Evolutionary conservation across 768 basidiomycete species (phyloP).

Genomic region (Pleurotus ostreatus): DNA sequence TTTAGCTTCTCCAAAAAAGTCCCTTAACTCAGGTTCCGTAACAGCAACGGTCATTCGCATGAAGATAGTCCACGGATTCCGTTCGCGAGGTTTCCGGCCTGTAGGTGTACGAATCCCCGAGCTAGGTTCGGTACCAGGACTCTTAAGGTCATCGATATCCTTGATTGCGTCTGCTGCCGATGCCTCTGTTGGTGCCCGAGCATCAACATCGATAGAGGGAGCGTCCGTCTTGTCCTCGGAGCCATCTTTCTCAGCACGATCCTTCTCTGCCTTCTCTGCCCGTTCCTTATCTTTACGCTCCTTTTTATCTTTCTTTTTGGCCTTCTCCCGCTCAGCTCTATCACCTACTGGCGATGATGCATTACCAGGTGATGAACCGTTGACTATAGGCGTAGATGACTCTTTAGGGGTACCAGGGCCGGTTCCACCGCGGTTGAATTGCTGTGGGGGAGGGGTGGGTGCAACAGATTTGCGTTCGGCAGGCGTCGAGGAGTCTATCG

Average conservation of each 20-base stretch:
- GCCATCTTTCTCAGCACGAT: conserved; percentile 28
- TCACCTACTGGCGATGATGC: conserved; percentile 28
- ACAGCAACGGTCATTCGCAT: conserved; percentile 56
- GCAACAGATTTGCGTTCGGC: conserved; percentile 29
- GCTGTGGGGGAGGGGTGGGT: conserved; percentile 26
- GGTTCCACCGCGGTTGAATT: conserved; percentile 28
- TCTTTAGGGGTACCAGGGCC: conserved; percentile 26
- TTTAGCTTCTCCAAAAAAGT: conserved; percentile 73
- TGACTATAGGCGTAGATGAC: conserved; percentile 29
- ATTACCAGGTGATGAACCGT: conserved; percentile 26
- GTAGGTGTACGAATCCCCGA: conserved; percentile 71
- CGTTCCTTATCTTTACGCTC: conserved; percentile 57
- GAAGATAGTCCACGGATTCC: conserved; percentile 85
- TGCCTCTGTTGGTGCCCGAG: conserved; percentile 23
- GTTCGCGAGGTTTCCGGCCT: conserved; percentile 45
- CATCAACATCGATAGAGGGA: conserved; percentile 13
- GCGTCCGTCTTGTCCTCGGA: conserved; percentile 21
- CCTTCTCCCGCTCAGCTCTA: conserved; percentile 52
- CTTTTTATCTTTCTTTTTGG: conserved; percentile 60
- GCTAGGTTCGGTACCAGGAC: conserved; percentile 52
- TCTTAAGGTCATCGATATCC: conserved; percentile 41
- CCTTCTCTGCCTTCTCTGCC: conserved; percentile 35
- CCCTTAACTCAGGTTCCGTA: conserved; percentile 63
- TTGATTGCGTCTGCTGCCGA: conserved; percentile 19
- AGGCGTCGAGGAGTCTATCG: conserved; percentile 21